These are phyloP conservation scores for Penicillium steckii DNA, from an alignment of 495 filamentous ascomycete genomes.

Conservation along the genomic window DNA sequence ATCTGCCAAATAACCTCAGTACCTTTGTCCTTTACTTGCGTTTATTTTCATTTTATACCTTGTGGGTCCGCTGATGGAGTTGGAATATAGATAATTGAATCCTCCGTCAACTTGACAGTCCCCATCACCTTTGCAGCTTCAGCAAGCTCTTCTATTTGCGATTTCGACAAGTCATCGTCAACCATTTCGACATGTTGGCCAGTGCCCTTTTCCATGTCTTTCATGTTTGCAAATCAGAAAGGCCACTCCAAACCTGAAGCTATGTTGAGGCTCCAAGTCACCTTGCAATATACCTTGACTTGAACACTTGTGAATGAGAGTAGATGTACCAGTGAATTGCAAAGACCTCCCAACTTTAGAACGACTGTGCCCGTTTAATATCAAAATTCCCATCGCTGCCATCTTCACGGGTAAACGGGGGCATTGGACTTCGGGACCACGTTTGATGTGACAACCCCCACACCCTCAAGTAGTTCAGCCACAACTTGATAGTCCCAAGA, in stretches of 20 bases:
- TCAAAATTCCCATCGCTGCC: not conserved
- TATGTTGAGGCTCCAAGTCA: too few relatives aligned
- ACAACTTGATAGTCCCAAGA: not conserved
- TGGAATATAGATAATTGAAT: conserved; percentile 28
- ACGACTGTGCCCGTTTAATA: not conserved
- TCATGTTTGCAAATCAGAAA: not conserved
- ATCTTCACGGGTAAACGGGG: not conserved
- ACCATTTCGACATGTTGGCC: conserved; percentile 23
- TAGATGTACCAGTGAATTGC: too few relatives aligned
- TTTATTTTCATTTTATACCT: conserved; percentile 3
- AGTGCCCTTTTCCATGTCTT: conserved; percentile 7
- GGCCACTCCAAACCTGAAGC: not conserved
- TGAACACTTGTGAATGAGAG: too few relatives aligned
- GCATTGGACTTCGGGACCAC: not conserved
- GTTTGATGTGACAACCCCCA: not conserved
- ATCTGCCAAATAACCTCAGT: conserved; percentile 10
- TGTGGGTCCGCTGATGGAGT: conserved; percentile 29
- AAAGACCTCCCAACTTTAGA: not conserved
- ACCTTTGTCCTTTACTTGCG: not conserved
- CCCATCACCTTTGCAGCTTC: conserved; percentile 22
- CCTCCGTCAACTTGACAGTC: conserved; percentile 30
- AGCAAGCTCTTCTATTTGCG: not conserved
- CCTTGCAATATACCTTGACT: too few relatives aligned
- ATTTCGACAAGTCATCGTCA: not conserved
- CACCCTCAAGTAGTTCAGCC: not conserved